Evolutionary conservation across 2,329 filamentous ascomycete genomes (phyloP).

Genomic region (Teratosphaeria zuluensis): DNA sequence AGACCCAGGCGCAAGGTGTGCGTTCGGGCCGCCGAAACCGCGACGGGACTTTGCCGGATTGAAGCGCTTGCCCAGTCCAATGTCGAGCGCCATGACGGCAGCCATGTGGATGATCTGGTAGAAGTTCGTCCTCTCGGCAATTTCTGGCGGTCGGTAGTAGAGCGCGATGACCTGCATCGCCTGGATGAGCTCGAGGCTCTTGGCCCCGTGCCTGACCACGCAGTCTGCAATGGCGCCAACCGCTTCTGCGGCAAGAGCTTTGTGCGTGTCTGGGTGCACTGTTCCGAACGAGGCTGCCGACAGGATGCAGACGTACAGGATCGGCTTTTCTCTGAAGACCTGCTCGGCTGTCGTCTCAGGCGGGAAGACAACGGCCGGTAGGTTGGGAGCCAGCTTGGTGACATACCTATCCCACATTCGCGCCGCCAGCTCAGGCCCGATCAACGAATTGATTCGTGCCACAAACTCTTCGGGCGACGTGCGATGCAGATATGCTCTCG

Average conservation of each 20-base stretch:
- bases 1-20: slow-evolving; percentile 22
- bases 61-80: slow-evolving; percentile 59
- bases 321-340: slow-evolving; percentile 48
- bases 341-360: slow-evolving; percentile 44
- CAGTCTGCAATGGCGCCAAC: slow-evolving; percentile 65
- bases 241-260: slow-evolving; percentile 55
- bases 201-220: slow-evolving; percentile 65
- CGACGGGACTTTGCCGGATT: slow-evolving; percentile 27
- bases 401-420: slow-evolving; percentile 49
- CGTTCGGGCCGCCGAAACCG: slow-evolving; percentile 27
- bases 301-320: slow-evolving; percentile 50
- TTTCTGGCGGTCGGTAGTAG: slow-evolving; percentile 78
- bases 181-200: slow-evolving; percentile 75
- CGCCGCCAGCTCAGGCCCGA: slow-evolving; percentile 43
- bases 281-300: slow-evolving; percentile 43
- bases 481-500: slow-evolving; percentile 15
- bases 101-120: slow-evolving; percentile 79
- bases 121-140: slow-evolving; percentile 79
- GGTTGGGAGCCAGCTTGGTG: slow-evolving; percentile 43
- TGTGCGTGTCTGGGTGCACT: slow-evolving; percentile 48
- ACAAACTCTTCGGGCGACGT: slow-evolving; percentile 21
- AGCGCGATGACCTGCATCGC: slow-evolving; percentile 64
- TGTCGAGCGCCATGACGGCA: slow-evolving; percentile 71
- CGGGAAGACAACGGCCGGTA: slow-evolving; percentile 51
- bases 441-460: slow-evolving; percentile 34